phyloP scores from a whole-genome alignment of 1,284 basidiomycete genomes.

The Rhodotorula sp. region DNA sequence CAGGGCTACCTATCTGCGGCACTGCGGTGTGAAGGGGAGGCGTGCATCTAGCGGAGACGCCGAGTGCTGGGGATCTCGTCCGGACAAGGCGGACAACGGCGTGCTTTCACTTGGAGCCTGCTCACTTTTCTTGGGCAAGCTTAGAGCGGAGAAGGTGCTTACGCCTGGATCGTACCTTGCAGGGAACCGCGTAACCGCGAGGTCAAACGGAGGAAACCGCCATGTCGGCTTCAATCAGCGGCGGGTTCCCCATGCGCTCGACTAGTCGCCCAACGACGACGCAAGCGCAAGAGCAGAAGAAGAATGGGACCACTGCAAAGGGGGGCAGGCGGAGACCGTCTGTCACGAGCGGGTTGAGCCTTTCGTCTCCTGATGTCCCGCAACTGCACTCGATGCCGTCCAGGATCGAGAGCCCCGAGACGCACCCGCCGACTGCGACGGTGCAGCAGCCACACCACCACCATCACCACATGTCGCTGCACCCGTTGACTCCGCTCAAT shows the following conservation, averaged over 20 bases:
- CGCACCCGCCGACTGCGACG: slow-evolving; percentile 7
- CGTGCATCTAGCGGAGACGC: too few relatives aligned
- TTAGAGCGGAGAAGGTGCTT: too few relatives aligned
- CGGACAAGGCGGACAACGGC: too few relatives aligned
- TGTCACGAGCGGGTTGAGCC: not conserved
- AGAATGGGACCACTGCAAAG: not conserved
- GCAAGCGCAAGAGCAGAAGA: not conserved
- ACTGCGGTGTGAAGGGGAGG: too few relatives aligned
- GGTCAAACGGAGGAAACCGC: not conserved
- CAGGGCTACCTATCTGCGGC: too few relatives aligned
- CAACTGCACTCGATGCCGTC: slow-evolving; percentile 19
- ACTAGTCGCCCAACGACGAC: not conserved
- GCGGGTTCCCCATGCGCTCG: slow-evolving; percentile 8
- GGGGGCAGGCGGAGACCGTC: not conserved
- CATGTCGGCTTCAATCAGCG: slow-evolving; percentile 19
- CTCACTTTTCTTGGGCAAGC: too few relatives aligned
- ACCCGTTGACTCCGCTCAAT: slow-evolving; percentile 1
- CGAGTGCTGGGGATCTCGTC: too few relatives aligned
- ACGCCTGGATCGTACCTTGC: not conserved
- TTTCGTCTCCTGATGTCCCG: slow-evolving; percentile 11
- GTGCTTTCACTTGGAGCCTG: too few relatives aligned
- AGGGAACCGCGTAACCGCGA: too few relatives aligned
- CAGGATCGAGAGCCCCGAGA: not conserved
- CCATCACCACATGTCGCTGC: not conserved
- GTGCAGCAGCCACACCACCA: not conserved